Percentiles rank a stretch among this genome's conserved stretches.
phyloP scores from a whole-genome alignment of 139 green algal genomes.

The Chlorella sp. region DNA sequence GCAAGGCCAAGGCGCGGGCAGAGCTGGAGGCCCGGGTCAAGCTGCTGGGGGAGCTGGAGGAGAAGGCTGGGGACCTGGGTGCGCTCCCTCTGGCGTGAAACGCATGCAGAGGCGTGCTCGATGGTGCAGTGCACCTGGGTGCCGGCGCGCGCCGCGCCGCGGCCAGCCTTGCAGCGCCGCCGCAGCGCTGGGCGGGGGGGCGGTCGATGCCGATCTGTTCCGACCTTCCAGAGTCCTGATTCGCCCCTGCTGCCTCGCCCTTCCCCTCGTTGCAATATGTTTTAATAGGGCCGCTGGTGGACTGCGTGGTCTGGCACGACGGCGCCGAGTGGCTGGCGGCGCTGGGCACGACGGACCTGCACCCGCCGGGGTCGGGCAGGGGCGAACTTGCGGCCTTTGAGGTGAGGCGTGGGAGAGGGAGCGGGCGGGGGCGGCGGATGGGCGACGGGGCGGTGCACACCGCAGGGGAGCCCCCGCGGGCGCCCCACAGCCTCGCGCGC shows the following conservation, averaged over 20 bases:
- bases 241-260: too few species aligned
- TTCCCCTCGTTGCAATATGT: too few species aligned
- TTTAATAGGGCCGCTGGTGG: slow-evolving; percentile 78
- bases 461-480: too few species aligned
- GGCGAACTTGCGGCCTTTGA: slow-evolving; percentile 63
- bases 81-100: background rate
- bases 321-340: slow-evolving; percentile 75
- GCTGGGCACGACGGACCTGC: slow-evolving; percentile 72
- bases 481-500: too few species aligned
- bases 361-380: slow-evolving; percentile 34
- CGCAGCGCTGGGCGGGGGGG: too few species aligned
- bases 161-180: too few species aligned
- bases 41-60: slow-evolving; percentile 56
- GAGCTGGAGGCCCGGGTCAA: slow-evolving; percentile 77
- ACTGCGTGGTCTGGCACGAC: slow-evolving; percentile 93
- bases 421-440: background rate
- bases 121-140: too few species aligned
- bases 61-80: slow-evolving; percentile 51
- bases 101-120: too few species aligned
- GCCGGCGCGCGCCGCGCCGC: too few species aligned
- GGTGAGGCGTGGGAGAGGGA: background rate
- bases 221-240: too few species aligned
- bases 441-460: too few species aligned
- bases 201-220: too few species aligned
- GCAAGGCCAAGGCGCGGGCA: slow-evolving; percentile 43